Conservation (phyloP, 208 protist species). For the Wallacemonas sp. region DNA sequence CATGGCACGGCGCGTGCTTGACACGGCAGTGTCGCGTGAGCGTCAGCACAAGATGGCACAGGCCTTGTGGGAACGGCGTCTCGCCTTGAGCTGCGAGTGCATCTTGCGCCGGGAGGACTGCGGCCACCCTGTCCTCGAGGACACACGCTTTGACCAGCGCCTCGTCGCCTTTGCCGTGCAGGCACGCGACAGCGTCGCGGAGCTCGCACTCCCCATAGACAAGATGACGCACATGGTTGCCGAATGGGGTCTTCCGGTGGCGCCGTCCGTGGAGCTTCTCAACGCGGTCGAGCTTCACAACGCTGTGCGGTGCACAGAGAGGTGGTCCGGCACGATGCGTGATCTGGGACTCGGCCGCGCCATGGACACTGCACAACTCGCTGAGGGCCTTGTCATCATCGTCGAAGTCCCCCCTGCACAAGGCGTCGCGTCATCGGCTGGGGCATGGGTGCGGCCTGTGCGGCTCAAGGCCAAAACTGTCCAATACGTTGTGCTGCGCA, state of each 20-base stretch:
- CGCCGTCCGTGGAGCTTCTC: conserved; percentile 21
- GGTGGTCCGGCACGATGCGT: conserved; percentile 36
- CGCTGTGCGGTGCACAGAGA: conserved; percentile 18
- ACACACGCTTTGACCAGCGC: conserved; percentile 31
- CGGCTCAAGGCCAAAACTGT: conserved; percentile 85
- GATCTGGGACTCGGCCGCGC: conserved; percentile 13
- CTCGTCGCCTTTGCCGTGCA: conserved; percentile 71
- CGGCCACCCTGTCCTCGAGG: conserved; percentile 72
- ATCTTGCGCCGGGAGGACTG: conserved; percentile 42
- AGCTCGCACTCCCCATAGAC: conserved; percentile 38
- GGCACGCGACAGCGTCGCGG: conserved; percentile 31
- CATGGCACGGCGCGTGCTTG: conserved; percentile 42
- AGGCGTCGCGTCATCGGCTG: neutral
- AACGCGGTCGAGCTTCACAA: conserved; percentile 18
- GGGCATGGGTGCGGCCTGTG: conserved; percentile 45
- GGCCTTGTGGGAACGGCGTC: conserved; percentile 33
- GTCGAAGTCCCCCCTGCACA: conserved; percentile 27
- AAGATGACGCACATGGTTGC: conserved; percentile 16
- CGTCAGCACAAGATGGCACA: conserved; percentile 43
- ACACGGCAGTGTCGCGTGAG: conserved; percentile 15
- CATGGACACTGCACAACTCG: conserved; percentile 31
- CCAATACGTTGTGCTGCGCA: conserved; percentile 72
- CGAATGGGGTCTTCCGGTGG: conserved; percentile 49
- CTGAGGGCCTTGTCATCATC: conserved; percentile 81
- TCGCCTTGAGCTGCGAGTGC: conserved; percentile 71